Evolutionary conservation across 306 rosid genomes (phyloP), one percentile per base, ranked within the genome.

Genomic region (Prunus dulcis): DNA sequence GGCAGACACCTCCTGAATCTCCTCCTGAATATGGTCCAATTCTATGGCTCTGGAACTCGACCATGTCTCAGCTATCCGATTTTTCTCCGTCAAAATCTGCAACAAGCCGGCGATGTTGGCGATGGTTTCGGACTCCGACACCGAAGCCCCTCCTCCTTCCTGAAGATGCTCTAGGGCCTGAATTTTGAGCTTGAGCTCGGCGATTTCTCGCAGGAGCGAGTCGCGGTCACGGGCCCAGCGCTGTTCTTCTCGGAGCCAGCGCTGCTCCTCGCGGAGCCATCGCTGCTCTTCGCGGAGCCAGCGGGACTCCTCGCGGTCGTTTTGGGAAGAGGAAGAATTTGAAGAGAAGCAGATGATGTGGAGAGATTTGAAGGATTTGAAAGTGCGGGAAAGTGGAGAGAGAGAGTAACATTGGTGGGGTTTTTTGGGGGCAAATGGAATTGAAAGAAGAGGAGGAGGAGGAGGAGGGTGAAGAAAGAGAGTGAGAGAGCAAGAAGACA

Each of bases 241-340:
- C 73, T 91, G 87, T 49, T 91, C 96, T 13, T 93, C 96, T 0
- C 96, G 93, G 2, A 92, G 85, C 98, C 98, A 94, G 0, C 98
- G 91, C 66, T 90, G 97, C 71, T 94, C 97, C 46, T 93, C 98
- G 3, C 97, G 95, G 46, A 90, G 89, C 97, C 97, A 90, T 2
- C 90, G 90, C 52, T 91, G 97, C 75, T 93, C 97, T 56, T 94
- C 97, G 4, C 97, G 93, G 50, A 90, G 90, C 97, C 97, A 90
- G 1, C 89, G 88, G 51, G 78, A 50, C 52, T 88, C 93, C 55
- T 91, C 91, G 78, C 80, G 84, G 62, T 86, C 86, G 65, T 83
- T 73, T 27, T 46, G 13, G 27, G 85, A 51, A 49, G 89, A 79
- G 8, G 78, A 56, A 49, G 89, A 79, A 82, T 3, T 74, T 80